phyloP scores from a whole-genome alignment of 768 basidiomycete species.

The Trametes elegans region DNA sequence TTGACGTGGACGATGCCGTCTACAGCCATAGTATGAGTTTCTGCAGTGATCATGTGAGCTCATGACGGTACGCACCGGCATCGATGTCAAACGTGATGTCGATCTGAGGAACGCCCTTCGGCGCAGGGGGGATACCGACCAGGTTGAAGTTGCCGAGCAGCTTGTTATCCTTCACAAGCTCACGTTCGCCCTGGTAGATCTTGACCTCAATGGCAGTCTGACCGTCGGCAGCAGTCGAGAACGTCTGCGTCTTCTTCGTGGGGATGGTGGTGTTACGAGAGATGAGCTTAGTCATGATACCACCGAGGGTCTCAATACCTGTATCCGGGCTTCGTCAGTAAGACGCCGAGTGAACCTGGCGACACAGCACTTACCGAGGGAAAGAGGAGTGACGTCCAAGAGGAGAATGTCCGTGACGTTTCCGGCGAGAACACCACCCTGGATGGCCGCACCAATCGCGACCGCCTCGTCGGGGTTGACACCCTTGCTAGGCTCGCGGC shows the following conservation, averaged over 20 bases:
- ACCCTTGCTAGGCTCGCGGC: slow-evolving; percentile 96
- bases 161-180: slow-evolving; percentile 98
- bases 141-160: slow-evolving; percentile 99
- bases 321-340: slow-evolving; percentile 89
- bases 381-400: slow-evolving; percentile 93
- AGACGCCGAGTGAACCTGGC: too few species aligned
- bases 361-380: too few species aligned
- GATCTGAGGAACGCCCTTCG: slow-evolving; percentile 75
- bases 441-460: slow-evolving; percentile 96
- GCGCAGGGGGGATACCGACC: slow-evolving; percentile 88
- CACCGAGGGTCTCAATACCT: slow-evolving; percentile 93
- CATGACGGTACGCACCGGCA: slow-evolving; percentile 56
- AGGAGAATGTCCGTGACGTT: slow-evolving; percentile 95
- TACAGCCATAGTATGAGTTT: slow-evolving; percentile 21
- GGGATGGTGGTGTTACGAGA: slow-evolving; percentile 98
- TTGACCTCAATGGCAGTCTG: slow-evolving; percentile 99
- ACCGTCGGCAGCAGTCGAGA: slow-evolving; percentile 98
- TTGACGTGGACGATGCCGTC: slow-evolving; percentile 97
- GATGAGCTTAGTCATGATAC: slow-evolving; percentile 99
- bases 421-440: slow-evolving; percentile 96
- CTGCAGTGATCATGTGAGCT: too few species aligned
- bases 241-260: slow-evolving; percentile 98
- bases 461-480: slow-evolving; percentile 99
- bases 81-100: slow-evolving; percentile 96
- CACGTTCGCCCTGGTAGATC: slow-evolving; percentile 99